Percentiles rank a stretch among this genome's conserved stretches.
These are phyloP conservation scores for Colletotrichum tropicale DNA, from an alignment of 2,329 filamentous ascomycete genomes.

Conservation along the genomic window DNA sequence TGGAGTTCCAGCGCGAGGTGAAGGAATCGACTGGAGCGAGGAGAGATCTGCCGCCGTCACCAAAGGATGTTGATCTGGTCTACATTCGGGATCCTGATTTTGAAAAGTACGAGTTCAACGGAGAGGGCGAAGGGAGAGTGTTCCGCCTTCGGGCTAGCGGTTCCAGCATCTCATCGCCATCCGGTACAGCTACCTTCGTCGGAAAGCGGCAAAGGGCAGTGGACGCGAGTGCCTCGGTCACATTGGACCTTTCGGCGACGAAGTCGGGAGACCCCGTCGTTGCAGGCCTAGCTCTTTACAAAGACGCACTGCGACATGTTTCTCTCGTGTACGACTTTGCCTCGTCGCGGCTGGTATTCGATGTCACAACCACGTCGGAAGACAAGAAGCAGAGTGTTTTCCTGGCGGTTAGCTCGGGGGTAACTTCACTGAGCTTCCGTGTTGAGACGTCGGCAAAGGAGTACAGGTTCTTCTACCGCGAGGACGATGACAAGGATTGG, in stretches of 20 bases:
- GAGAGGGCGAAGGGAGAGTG: background rate
- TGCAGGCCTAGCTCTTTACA: constrained; percentile 7
- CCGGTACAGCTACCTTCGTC: background rate
- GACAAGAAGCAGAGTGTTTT: background rate
- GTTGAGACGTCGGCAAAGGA: background rate
- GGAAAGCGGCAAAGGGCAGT: constrained; percentile 1
- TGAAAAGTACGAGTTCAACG: background rate
- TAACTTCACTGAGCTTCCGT: background rate
- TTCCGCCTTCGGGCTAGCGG: background rate
- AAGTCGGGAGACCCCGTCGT: background rate
- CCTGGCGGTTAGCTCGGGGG: rapidly evolving
- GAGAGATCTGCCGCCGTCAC: background rate
- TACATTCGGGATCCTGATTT: background rate
- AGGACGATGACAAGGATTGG: background rate
- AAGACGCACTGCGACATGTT: constrained; percentile 1
- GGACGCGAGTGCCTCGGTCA: background rate
- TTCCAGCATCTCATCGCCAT: background rate
- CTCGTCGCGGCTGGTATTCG: background rate
- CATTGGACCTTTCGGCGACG: background rate
- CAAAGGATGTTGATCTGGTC: background rate
- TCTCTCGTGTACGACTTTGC: background rate
- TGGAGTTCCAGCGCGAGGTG: background rate
- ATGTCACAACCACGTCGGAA: background rate
- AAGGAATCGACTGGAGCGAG: background rate
- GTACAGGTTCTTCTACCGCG: background rate